Conservation (phyloP, 1,284 basidiomycete species). For the Prillingera fragicola region DNA sequence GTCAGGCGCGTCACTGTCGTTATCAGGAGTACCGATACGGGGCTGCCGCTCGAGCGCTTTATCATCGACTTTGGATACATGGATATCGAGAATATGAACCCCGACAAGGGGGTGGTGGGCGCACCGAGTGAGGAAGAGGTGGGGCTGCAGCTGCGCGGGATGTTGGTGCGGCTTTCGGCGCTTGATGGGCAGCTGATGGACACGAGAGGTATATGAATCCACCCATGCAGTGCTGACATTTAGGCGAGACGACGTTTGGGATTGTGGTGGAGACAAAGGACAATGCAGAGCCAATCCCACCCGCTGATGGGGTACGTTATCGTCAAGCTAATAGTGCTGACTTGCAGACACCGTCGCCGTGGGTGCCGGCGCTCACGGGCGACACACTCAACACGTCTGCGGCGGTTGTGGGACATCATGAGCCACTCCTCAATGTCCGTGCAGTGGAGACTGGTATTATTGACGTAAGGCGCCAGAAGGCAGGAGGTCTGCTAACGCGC, state of each 20-base stretch:
- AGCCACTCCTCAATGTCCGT: slow-evolving; percentile 55
- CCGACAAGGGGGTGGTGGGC: slow-evolving; percentile 9
- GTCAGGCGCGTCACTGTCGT: slow-evolving; percentile 54
- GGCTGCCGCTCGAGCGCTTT: slow-evolving; percentile 60
- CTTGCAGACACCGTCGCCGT: slow-evolving; percentile 48
- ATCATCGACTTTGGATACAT: slow-evolving; percentile 57
- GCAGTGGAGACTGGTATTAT: slow-evolving; percentile 81
- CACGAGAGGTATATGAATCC: slow-evolving; percentile 49
- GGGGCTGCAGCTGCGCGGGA: slow-evolving; percentile 72
- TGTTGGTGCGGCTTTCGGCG: slow-evolving; percentile 75
- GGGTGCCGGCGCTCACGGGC: slow-evolving; percentile 33
- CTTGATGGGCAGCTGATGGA: slow-evolving; percentile 70
- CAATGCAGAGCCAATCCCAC: slow-evolving; percentile 57
- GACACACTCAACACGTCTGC: slow-evolving; percentile 23
- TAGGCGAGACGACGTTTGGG: slow-evolving; percentile 72
- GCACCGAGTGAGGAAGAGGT: slow-evolving; percentile 51
- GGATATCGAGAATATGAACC: slow-evolving; percentile 61
- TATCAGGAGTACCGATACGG: slow-evolving; percentile 60
- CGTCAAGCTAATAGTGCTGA: slow-evolving; percentile 4
- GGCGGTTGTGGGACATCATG: slow-evolving; percentile 26
- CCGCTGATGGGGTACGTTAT: slow-evolving; percentile 25
- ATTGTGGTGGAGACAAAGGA: slow-evolving; percentile 76
- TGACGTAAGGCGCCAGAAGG: slow-evolving; percentile 55
- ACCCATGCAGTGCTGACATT: not conserved
- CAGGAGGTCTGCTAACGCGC: not conserved